These are phyloP conservation scores for Xylaria intraflava DNA, from an alignment of 495 filamentous ascomycete genomes.

Conservation along the genomic window DNA sequence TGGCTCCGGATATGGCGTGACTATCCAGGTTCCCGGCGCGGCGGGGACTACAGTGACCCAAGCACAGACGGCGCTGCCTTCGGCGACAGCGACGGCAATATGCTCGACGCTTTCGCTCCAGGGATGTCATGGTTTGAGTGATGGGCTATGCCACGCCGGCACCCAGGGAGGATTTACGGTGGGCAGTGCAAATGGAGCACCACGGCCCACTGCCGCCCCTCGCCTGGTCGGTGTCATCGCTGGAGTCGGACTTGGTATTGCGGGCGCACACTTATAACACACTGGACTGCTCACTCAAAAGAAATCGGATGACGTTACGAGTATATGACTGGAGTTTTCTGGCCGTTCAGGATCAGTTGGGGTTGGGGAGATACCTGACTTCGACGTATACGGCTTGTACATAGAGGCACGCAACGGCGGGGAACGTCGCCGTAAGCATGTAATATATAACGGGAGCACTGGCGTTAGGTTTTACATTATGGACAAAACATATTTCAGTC, in stretches of 20 bases:
- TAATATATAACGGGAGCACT: not conserved
- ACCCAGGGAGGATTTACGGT: slow-evolving; percentile 20
- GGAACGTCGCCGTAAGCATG: not conserved
- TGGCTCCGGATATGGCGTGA: slow-evolving; percentile 51
- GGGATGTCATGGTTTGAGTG: slow-evolving; percentile 54
- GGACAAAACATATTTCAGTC: not conserved
- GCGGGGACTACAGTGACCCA: slow-evolving; percentile 47
- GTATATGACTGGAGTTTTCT: slow-evolving; percentile 7
- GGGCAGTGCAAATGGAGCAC: slow-evolving; percentile 17
- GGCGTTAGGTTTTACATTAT: not conserved
- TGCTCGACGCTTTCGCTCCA: slow-evolving; percentile 57
- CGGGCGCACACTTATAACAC: slow-evolving; percentile 20
- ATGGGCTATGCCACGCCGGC: slow-evolving; percentile 45
- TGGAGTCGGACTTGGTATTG: slow-evolving; percentile 21
- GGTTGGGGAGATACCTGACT: too few species aligned
- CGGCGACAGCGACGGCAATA: slow-evolving; percentile 51
- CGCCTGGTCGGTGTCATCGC: slow-evolving; percentile 22
- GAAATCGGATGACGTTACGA: slow-evolving; percentile 20
- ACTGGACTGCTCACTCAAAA: too few species aligned
- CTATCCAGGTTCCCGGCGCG: slow-evolving; percentile 52
- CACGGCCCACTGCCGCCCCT: slow-evolving; percentile 21
- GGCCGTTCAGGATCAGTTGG: too few species aligned
- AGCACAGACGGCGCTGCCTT: slow-evolving; percentile 26
- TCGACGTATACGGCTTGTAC: too few species aligned
- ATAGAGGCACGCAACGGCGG: too few species aligned